Evolutionary conservation across 176 grass and related monocot genomes (phyloP).

Genomic region (Eragrostis nindensis): DNA sequence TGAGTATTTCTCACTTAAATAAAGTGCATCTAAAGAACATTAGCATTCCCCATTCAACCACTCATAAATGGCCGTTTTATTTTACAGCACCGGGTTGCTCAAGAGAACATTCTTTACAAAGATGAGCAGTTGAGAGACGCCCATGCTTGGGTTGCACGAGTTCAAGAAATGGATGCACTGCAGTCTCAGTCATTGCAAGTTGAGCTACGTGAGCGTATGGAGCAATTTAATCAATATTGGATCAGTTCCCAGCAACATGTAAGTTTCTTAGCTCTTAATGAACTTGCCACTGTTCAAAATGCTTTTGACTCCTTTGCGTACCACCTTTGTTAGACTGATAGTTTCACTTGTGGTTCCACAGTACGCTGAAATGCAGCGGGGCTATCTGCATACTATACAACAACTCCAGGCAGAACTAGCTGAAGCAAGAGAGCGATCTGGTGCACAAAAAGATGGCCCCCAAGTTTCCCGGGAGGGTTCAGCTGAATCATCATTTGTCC

Average conservation of each 20-base stretch:
- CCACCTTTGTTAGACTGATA: background rate
- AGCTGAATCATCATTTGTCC: constrained; percentile 59
- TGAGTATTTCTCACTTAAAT: constrained; percentile 6
- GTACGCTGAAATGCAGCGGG: constrained; percentile 88
- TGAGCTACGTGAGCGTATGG: constrained; percentile 83
- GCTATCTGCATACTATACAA: constrained; percentile 77
- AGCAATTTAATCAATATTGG: constrained; percentile 97
- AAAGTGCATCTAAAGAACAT: background rate
- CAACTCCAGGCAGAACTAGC: constrained; percentile 84
- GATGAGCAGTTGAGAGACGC: constrained; percentile 96
- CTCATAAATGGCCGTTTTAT: constrained; percentile 21
- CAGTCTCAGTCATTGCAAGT: constrained; percentile 81
- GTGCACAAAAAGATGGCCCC: constrained; percentile 63
- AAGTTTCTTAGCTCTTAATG: constrained; percentile 2
- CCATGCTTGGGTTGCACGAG: constrained; percentile 83
- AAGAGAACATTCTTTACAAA: constrained; percentile 93
- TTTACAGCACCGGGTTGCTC: constrained; percentile 90
- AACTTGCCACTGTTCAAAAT: background rate
- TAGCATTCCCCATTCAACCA: constrained; percentile 10
- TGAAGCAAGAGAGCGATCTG: constrained; percentile 63
- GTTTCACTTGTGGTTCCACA: constrained; percentile 39
- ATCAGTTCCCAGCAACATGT: constrained; percentile 85
- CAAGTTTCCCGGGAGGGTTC: constrained; percentile 62
- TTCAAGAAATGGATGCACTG: constrained; percentile 93
- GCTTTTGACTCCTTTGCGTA: background rate